phyloP scores from a whole-genome alignment of 1,284 basidiomycete genomes.

The Ceratobasidium papillatum region DNA sequence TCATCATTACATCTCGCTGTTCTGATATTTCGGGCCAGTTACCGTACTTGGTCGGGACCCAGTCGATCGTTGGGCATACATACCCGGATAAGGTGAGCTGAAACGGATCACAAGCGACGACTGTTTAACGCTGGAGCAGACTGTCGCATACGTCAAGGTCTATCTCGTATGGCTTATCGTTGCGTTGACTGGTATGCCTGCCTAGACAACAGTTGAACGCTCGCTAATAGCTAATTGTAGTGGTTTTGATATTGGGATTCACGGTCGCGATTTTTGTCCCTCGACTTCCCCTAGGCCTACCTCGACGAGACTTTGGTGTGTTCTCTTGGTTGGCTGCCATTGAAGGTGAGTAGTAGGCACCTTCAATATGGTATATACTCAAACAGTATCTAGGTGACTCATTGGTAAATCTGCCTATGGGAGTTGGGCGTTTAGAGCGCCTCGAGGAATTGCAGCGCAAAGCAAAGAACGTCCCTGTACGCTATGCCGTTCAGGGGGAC shows the following conservation, averaged over 20 bases:
- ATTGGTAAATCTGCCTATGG: conserved; percentile 23
- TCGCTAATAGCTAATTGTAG: conserved; percentile 2
- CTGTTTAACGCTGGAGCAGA: neutral
- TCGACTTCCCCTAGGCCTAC: conserved; percentile 23
- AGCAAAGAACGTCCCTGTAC: conserved; percentile 16
- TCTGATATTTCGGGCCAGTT: conserved; percentile 9
- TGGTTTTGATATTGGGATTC: conserved; percentile 18
- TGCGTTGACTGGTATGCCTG: conserved; percentile 3
- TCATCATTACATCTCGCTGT: neutral
- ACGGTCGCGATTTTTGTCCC: conserved; percentile 32
- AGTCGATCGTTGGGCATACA: conserved; percentile 9
- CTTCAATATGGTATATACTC: neutral
- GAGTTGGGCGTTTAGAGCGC: conserved; percentile 33
- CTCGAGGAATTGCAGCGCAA: conserved; percentile 23
- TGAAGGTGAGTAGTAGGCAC: conserved; percentile 1
- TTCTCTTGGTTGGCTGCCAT: conserved; percentile 38
- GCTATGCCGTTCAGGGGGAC: conserved; percentile 21
- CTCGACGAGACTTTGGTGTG: conserved; percentile 28
- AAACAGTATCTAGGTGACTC: conserved; percentile 11
- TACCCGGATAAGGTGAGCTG: conserved; percentile 32
- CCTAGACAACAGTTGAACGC: neutral
- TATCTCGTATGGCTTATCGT: conserved; percentile 27
- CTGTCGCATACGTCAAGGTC: conserved; percentile 24
- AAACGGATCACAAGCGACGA: neutral
- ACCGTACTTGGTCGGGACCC: conserved; percentile 30